Conservation (phyloP, 1,284 basidiomycete species). For the Xerocomus amazonicus region DNA sequence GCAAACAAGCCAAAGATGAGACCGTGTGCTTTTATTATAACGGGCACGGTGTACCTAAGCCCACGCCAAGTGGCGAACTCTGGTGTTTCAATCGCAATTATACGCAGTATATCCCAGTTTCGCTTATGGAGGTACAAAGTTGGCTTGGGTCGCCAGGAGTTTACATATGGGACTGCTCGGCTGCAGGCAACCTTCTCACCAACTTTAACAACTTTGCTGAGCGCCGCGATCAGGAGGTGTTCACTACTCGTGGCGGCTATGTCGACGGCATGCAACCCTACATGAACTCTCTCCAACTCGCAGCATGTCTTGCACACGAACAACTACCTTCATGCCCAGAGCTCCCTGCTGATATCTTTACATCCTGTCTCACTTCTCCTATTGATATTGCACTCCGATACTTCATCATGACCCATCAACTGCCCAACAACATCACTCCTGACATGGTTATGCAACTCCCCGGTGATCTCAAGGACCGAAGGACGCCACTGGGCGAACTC, state of each 20-base stretch:
- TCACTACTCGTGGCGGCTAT: conserved; percentile 55
- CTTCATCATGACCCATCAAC: conserved; percentile 89
- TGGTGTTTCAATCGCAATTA: conserved; percentile 99
- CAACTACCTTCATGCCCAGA: conserved; percentile 94
- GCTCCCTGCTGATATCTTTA: conserved; percentile 96
- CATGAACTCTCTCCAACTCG: conserved; percentile 91
- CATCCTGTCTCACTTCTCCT: conserved; percentile 95
- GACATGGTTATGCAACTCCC: conserved; percentile 97
- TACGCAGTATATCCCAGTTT: conserved; percentile 98
- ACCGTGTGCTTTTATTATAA: conserved; percentile 98
- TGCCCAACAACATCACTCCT: conserved; percentile 72
- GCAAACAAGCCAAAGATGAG: conserved; percentile 91
- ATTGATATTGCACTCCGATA: conserved; percentile 97
- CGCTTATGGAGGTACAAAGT: conserved; percentile 86
- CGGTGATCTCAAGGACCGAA: conserved; percentile 92
- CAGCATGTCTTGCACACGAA: conserved; percentile 91
- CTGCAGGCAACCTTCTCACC: conserved; percentile 88
- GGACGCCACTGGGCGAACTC: conserved; percentile 94
- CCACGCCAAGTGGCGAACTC: conserved; percentile 93
- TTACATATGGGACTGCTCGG: conserved; percentile 98
- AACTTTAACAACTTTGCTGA: conserved; percentile 91
- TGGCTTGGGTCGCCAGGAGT: conserved; percentile 95
- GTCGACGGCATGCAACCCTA: conserved; percentile 68
- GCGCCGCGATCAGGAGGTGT: conserved; percentile 78
- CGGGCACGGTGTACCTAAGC: conserved; percentile 96